Conservation (phyloP, 148 eudicot species). For the Cornus controversa region DNA sequence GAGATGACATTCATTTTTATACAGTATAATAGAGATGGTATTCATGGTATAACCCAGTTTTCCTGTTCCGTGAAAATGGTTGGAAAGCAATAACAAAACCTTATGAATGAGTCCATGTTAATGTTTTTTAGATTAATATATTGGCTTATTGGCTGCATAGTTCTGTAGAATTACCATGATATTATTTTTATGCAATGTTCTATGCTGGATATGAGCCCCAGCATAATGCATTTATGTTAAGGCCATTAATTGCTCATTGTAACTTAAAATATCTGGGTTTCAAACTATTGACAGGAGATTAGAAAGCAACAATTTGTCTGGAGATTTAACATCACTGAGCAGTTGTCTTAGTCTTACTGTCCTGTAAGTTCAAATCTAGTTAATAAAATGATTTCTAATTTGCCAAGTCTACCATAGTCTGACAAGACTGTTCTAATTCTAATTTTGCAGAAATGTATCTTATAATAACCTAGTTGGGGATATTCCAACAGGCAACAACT, state of each 20-base stretch:
- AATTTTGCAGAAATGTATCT: slow-evolving; percentile 73
- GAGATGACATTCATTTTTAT: neutral
- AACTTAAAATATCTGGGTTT: neutral
- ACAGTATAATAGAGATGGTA: neutral
- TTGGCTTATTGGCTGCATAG: neutral
- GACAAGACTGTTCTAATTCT: neutral
- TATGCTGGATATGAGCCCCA: neutral
- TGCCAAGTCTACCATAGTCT: neutral
- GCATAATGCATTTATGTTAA: neutral
- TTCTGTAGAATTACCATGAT: neutral
- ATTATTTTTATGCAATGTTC: neutral
- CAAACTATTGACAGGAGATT: slow-evolving; percentile 57
- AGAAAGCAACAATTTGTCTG: slow-evolving; percentile 85
- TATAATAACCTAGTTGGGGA: slow-evolving; percentile 76
- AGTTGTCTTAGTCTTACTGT: slow-evolving; percentile 73
- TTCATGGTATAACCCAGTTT: neutral
- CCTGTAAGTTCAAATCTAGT: slow-evolving; percentile 48
- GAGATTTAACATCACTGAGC: slow-evolving; percentile 65
- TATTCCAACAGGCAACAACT: slow-evolving; percentile 82
- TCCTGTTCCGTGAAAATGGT: neutral
- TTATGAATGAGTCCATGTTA: too few relatives aligned
- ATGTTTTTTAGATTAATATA: neutral
- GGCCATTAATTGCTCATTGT: neutral
- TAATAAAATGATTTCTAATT: neutral
- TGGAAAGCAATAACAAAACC: neutral